These are phyloP conservation scores for Termitomyces sp. DNA, from an alignment of 768 basidiomycete genomes.

Conservation along the genomic window DNA sequence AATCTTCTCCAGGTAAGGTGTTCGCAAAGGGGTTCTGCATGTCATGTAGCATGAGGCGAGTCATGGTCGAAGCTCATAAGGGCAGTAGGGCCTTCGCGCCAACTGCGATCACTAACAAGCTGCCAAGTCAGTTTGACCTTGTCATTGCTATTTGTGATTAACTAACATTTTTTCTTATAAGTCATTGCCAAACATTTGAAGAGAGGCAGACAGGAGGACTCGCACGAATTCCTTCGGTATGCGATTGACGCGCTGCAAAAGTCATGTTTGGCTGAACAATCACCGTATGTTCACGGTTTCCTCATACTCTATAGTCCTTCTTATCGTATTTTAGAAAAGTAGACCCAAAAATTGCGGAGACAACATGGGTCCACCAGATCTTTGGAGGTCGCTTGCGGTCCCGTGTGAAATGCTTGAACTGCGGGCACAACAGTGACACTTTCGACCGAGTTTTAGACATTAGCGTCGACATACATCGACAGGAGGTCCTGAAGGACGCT, in stretches of 20 bases:
- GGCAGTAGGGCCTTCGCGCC: slow-evolving; percentile 59
- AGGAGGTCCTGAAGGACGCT: slow-evolving; percentile 63
- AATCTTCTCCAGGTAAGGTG: slow-evolving; percentile 33
- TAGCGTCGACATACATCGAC: slow-evolving; percentile 81
- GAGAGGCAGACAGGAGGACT: slow-evolving; percentile 92
- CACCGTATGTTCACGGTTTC: slow-evolving; percentile 52
- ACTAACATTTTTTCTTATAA: slow-evolving; percentile 29
- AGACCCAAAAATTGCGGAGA: slow-evolving; percentile 70
- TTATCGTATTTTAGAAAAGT: slow-evolving; percentile 51
- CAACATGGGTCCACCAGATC: slow-evolving; percentile 91
- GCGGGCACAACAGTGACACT: slow-evolving; percentile 89
- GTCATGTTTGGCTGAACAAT: slow-evolving; percentile 68
- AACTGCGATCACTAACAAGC: slow-evolving; percentile 56
- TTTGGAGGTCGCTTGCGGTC: slow-evolving; percentile 94
- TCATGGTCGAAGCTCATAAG: slow-evolving; percentile 54
- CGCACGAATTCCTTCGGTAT: slow-evolving; percentile 97
- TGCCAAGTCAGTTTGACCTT: slow-evolving; percentile 55
- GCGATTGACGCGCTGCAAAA: slow-evolving; percentile 90
- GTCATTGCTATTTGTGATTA: background rate
- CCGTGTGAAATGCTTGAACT: slow-evolving; percentile 81
- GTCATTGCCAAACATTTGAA: slow-evolving; percentile 91
- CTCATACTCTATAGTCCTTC: background rate
- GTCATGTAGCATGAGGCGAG: slow-evolving; percentile 64
- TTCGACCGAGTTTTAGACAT: slow-evolving; percentile 95
- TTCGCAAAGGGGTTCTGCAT: slow-evolving; percentile 67